phyloP scores from a whole-genome alignment of 1,284 basidiomycete genomes.

The Rhodotorula sp. region DNA sequence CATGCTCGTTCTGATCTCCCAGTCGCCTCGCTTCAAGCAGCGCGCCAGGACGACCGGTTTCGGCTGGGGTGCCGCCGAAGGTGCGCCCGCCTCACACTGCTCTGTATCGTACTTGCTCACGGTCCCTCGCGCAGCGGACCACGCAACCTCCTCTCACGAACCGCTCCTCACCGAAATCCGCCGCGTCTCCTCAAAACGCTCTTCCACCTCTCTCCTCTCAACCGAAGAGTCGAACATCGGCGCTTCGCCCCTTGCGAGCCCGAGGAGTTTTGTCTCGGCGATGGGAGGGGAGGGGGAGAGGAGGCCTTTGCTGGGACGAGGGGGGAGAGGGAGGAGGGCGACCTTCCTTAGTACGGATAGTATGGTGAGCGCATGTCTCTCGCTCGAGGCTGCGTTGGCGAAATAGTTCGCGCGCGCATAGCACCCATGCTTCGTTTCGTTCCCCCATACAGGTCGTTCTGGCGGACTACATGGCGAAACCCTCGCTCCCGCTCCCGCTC shows the following conservation, averaged over 20 bases:
- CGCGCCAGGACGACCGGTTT: conserved; percentile 16
- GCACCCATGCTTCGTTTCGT: too few species aligned
- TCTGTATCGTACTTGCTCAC: not conserved
- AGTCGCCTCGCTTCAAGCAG: conserved; percentile 14
- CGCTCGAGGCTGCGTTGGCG: too few species aligned
- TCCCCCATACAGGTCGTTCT: conserved; percentile 40
- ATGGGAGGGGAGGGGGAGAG: conserved; percentile 13
- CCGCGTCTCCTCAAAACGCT: not conserved
- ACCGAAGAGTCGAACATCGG: not conserved
- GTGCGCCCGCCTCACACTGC: not conserved
- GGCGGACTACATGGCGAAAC: conserved; percentile 40
- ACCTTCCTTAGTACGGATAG: not conserved
- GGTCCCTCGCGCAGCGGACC: not conserved
- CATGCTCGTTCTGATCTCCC: not conserved
- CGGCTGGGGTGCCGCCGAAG: conserved; percentile 31
- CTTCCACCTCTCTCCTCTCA: not conserved
- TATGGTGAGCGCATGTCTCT: not conserved
- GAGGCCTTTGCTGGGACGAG: conserved; percentile 22
- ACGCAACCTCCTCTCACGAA: not conserved
- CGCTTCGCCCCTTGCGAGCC: not conserved
- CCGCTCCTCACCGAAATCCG: not conserved
- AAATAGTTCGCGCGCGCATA: too few species aligned
- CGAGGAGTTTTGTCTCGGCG: not conserved
- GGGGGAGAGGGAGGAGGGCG: not conserved
- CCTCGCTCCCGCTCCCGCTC: conserved; percentile 43